phyloP scores from a whole-genome alignment of 352 stramenopile species.

The Discostella stelligera region DNA sequence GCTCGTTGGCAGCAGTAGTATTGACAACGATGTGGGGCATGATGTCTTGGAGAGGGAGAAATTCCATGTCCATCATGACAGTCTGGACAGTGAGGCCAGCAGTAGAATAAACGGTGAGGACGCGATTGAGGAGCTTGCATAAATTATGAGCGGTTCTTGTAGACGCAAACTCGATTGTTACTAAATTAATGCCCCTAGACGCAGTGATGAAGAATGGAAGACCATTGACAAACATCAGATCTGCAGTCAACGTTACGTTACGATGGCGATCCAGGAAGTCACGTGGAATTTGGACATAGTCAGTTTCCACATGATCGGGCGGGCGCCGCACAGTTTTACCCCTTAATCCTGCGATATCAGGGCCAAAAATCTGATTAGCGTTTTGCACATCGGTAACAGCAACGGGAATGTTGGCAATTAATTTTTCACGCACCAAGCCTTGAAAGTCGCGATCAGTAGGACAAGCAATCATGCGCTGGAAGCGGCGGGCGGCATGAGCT shows the following conservation, averaged over 20 bases:
- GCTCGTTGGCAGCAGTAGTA: constrained; percentile 12
- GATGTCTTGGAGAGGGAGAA: no score
- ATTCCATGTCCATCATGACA: constrained; percentile 32
- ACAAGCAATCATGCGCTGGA: background rate
- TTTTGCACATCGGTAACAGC: constrained; percentile 12
- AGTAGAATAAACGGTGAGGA: background rate
- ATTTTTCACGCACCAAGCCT: no score
- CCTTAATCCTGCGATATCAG: constrained; percentile 22
- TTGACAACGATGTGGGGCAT: constrained; percentile 31
- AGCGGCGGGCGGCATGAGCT: no score
- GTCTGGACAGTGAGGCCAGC: background rate
- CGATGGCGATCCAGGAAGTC: constrained; percentile 16
- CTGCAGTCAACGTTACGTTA: constrained; percentile 16
- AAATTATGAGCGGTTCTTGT: background rate
- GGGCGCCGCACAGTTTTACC: constrained; percentile 17
- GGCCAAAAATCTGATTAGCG: constrained; percentile 45
- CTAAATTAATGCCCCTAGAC: constrained; percentile 8
- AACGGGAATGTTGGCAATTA: background rate
- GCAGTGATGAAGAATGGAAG: constrained; percentile 44
- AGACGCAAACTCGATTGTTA: background rate
- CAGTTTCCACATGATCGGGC: background rate
- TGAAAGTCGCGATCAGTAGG: no score
- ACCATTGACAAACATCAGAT: constrained; percentile 52
- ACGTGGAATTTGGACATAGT: constrained; percentile 22
- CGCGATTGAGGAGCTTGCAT: background rate